Conservation (phyloP, 257 asterid species). For the Solanum ossicruentum region DNA sequence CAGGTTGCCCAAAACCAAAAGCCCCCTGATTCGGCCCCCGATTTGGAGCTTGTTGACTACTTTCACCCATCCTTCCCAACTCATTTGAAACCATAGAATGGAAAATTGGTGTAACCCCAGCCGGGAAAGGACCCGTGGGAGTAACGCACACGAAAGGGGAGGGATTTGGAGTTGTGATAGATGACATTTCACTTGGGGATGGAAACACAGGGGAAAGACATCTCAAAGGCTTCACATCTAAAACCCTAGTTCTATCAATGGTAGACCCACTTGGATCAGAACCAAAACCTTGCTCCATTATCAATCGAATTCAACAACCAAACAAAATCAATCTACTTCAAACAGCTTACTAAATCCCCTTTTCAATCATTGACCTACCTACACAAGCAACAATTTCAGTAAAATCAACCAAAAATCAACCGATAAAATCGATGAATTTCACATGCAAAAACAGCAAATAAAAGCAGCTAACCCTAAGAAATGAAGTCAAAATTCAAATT, state of each 20-base stretch:
- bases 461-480: not conserved
- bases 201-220: conserved; percentile 72
- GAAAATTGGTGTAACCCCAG: conserved; percentile 76
- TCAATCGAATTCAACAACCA: not conserved
- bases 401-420: not conserved
- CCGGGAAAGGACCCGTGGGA: conserved; percentile 85
- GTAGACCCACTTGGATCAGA: conserved; percentile 13
- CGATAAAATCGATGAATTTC: not conserved
- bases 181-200: conserved; percentile 33
- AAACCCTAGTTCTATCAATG: conserved; percentile 67
- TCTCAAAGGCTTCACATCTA: conserved; percentile 71
- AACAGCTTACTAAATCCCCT: not conserved
- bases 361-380: not conserved
- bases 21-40: conserved; percentile 14
- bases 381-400: not conserved
- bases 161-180: conserved; percentile 38
- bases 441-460: not conserved
- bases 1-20: conserved; percentile 16
- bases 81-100: conserved; percentile 30
- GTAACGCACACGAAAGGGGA: conserved; percentile 78
- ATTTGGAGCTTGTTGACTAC: conserved; percentile 5
- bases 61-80: not conserved
- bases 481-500: not conserved
- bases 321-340: not conserved
- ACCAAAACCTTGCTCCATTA: conserved; percentile 59